phyloP scores from a whole-genome alignment of 2,329 filamentous ascomycete species.

The Xylariaceae sp. region DNA sequence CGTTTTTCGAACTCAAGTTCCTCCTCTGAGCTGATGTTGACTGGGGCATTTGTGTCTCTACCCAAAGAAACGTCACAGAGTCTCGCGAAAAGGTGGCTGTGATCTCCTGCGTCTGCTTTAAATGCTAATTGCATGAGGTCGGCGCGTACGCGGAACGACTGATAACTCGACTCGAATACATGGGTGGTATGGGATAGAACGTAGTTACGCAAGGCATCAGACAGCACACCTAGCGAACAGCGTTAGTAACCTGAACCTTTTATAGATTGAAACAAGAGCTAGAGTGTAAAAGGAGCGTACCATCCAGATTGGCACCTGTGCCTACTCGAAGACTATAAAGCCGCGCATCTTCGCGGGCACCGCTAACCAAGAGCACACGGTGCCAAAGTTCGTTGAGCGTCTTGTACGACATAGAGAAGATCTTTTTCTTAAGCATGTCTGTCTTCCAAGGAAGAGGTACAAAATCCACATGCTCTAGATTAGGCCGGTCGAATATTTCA shows the following conservation, averaged over 20 bases:
- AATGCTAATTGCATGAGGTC: slow-evolving; percentile 14
- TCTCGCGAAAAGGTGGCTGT: slow-evolving; percentile 14
- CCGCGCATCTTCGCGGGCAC: neutral
- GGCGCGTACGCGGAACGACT: slow-evolving; percentile 5
- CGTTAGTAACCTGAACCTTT: neutral
- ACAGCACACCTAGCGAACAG: slow-evolving; percentile 1
- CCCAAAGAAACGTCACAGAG: slow-evolving; percentile 4
- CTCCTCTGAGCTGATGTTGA: slow-evolving; percentile 11
- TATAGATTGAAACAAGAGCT: neutral
- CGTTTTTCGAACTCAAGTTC: slow-evolving; percentile 4
- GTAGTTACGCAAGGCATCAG: slow-evolving; percentile 9
- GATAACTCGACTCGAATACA: slow-evolving; percentile 9
- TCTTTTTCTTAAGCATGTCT: slow-evolving; percentile 2
- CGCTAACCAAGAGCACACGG: slow-evolving; percentile 1
- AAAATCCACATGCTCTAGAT: slow-evolving; percentile 4
- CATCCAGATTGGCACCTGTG: neutral
- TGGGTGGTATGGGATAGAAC: slow-evolving; percentile 10
- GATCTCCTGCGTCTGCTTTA: slow-evolving; percentile 6
- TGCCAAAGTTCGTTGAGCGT: slow-evolving; percentile 11
- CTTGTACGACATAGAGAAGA: slow-evolving; percentile 5
- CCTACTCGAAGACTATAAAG: slow-evolving; percentile 9
- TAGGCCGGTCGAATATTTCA: neutral
- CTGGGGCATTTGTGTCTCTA: slow-evolving; percentile 6
- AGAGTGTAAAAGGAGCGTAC: neutral
- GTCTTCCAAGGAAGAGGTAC: neutral